Evolutionary conservation across 2,329 filamentous ascomycete species (phyloP).

Genomic region (Fusarium ramigenum): DNA sequence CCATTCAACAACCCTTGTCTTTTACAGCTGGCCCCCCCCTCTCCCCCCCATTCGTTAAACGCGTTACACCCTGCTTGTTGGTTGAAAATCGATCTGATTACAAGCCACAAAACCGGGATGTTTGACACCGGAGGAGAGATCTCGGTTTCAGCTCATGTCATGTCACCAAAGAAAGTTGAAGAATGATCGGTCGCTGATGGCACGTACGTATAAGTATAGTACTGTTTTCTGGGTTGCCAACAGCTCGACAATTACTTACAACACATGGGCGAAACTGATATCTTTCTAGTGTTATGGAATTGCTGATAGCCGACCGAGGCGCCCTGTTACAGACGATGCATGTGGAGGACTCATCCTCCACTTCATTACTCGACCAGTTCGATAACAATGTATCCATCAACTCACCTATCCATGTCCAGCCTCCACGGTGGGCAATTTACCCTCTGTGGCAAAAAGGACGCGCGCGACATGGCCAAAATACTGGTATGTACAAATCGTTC

Average conservation of each 20-base stretch:
- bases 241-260: not conserved
- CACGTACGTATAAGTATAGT: not conserved
- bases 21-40: not conserved
- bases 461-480: not conserved
- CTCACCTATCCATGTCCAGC: not conserved
- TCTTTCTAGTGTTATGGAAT: not conserved
- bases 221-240: not conserved
- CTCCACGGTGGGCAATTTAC: conserved; percentile 13
- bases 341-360: conserved; percentile 9
- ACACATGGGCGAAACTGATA: not conserved
- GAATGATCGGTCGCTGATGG: not conserved
- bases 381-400: not conserved
- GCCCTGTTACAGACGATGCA: conserved; percentile 1
- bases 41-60: not conserved
- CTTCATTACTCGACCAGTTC: conserved; percentile 13
- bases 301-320: conserved; percentile 8
- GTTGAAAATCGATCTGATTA: conserved; percentile 5
- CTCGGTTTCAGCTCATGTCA: conserved; percentile 2
- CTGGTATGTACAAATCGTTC: not conserved
- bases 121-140: not conserved
- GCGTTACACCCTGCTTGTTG: conserved; percentile 14
- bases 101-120: conserved; percentile 18
- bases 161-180: not conserved
- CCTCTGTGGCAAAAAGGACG: conserved; percentile 27
- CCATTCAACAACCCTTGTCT: not conserved